These are phyloP conservation scores for Rheum nobile DNA, from an alignment of 148 eudicot species.

Conservation along the genomic window DNA sequence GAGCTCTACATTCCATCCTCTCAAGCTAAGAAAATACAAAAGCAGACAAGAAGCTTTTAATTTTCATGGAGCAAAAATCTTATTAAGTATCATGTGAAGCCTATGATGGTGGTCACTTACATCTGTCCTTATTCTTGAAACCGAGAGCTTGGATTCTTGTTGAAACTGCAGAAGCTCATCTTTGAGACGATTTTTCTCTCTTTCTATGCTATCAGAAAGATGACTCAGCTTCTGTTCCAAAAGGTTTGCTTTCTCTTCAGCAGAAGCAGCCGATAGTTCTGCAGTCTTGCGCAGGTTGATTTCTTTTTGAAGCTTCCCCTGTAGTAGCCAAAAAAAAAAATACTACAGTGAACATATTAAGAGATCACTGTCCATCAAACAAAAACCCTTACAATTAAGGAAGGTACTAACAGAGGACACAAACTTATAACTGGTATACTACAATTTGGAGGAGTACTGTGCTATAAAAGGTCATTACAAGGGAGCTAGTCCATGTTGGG, in stretches of 20 bases:
- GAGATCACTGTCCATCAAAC: neutral
- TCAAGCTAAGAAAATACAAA: constrained; percentile 48
- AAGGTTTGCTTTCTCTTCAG: constrained; percentile 57
- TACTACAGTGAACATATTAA: neutral
- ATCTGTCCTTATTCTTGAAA: constrained; percentile 62
- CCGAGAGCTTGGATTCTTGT: constrained; percentile 60
- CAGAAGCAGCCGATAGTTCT: constrained; percentile 60
- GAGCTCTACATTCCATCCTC: constrained; percentile 65
- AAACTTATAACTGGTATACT: neutral
- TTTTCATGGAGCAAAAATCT: neutral
- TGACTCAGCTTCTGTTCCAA: constrained; percentile 50
- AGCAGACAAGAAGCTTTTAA: neutral
- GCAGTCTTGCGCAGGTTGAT: constrained; percentile 49
- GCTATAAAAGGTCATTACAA: neutral
- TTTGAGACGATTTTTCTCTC: constrained; percentile 50
- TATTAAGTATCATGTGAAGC: neutral
- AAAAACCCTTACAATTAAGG: neutral
- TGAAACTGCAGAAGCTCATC: constrained; percentile 57
- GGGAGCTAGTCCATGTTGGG: neutral
- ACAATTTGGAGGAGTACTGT: too few species aligned
- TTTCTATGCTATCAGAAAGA: constrained; percentile 43
- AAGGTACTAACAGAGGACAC: neutral
- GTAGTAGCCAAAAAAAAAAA: constrained; percentile 1
- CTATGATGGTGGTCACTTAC: constrained; percentile 30
- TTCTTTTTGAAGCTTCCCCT: constrained; percentile 72